A percentile compares a stretch with the other conserved stretches of the same genome.
These are phyloP conservation scores for Luffa acutangula DNA, from an alignment of 306 rosid species.

Conservation along the genomic window DNA sequence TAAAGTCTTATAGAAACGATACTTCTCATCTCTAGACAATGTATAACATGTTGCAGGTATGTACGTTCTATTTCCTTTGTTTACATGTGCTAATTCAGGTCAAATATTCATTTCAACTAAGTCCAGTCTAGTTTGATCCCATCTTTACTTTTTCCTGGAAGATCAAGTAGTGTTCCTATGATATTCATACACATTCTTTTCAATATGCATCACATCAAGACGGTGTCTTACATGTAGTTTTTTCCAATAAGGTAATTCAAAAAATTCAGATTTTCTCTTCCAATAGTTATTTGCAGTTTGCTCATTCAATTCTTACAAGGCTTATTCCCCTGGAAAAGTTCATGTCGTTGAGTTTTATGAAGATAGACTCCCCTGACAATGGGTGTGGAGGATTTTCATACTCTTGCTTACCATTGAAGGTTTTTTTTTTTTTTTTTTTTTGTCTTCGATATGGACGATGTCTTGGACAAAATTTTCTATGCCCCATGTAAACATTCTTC, in stretches of 20 bases:
- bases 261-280: too few species aligned
- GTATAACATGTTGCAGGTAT: neutral
- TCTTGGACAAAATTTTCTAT: too few species aligned
- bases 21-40: neutral
- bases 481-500: neutral
- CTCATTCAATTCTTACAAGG: neutral
- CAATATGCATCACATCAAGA: too few species aligned
- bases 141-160: neutral
- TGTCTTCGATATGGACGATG: neutral
- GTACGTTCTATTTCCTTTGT: neutral
- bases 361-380: neutral
- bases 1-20: too few species aligned
- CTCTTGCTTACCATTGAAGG: neutral
- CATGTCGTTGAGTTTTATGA: neutral
- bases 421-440: neutral
- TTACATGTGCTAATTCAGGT: too few species aligned
- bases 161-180: neutral
- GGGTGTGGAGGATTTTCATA: neutral
- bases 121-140: neutral
- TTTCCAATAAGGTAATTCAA: too few species aligned
- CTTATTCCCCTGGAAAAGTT: neutral
- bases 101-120: neutral
- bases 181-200: neutral
- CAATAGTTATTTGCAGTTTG: too few species aligned
- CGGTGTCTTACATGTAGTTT: too few species aligned